Evolutionary conservation across 106 monocot species (phyloP).

Genomic region (Phalaenopsis aphrodite): DNA sequence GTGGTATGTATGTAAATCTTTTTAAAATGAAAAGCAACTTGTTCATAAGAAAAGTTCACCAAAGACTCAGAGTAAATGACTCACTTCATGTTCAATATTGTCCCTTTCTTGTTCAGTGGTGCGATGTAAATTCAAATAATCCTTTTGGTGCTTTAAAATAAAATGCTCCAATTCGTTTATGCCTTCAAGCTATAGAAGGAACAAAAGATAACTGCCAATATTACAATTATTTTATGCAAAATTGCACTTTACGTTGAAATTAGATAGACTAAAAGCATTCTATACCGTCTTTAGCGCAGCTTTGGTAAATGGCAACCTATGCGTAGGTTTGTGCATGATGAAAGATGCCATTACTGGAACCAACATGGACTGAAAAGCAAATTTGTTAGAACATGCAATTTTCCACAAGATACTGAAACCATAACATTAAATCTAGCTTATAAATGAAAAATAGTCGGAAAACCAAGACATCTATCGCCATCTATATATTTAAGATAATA

Average conservation of each 20-base stretch:
- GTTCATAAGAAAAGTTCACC: background rate
- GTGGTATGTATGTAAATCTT: too few species aligned
- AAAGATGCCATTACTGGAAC: constrained; percentile 66
- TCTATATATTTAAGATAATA: background rate
- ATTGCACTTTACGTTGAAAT: background rate
- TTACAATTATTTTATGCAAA: background rate
- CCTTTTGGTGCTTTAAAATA: constrained; percentile 81
- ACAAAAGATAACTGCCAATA: background rate
- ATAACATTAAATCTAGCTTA: background rate
- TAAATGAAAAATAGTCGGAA: background rate
- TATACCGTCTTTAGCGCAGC: constrained; percentile 80
- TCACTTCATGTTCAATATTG: constrained; percentile 90
- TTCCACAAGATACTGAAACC: too few species aligned
- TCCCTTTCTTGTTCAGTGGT: constrained; percentile 88
- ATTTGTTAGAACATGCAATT: background rate
- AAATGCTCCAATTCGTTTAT: constrained; percentile 74
- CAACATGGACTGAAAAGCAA: constrained; percentile 55
- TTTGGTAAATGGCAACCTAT: constrained; percentile 62
- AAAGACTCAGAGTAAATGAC: background rate
- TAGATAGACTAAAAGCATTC: background rate
- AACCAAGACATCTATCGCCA: background rate
- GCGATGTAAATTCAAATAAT: constrained; percentile 85
- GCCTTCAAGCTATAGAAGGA: constrained; percentile 58
- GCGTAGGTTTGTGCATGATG: constrained; percentile 63
- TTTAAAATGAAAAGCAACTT: too few species aligned